Evolutionary conservation across 805 yeast species (phyloP).

Genomic region (Wickerhamomyces silvicola): DNA sequence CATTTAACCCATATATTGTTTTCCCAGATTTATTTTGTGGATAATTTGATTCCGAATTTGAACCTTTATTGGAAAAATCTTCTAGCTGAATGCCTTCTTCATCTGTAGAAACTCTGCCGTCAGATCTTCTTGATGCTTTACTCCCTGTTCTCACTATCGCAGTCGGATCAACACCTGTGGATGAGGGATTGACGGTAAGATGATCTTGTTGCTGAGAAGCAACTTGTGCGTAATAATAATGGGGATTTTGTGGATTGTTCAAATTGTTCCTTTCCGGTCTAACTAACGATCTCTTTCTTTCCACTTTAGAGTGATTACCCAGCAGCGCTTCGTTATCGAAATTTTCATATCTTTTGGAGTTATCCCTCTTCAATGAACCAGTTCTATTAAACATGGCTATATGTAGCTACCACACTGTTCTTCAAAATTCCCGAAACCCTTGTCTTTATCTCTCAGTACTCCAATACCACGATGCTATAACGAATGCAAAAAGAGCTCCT

Average conservation of each 20-base stretch:
- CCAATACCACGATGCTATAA: background rate
- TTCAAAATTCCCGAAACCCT: background rate
- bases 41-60: constrained; percentile 1
- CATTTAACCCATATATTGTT: constrained; percentile 55
- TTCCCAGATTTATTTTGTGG: constrained; percentile 31
- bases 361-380: constrained; percentile 18
- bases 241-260: constrained; percentile 63
- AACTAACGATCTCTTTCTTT: constrained; percentile 61
- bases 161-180: constrained; percentile 66
- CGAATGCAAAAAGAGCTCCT: background rate
- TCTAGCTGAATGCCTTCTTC: constrained; percentile 16
- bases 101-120: constrained; percentile 5
- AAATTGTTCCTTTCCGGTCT: constrained; percentile 75
- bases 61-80: constrained; percentile 9
- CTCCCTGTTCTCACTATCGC: constrained; percentile 10
- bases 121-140: constrained; percentile 10
- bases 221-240: constrained; percentile 70
- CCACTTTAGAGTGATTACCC: constrained; percentile 20
- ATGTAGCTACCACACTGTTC: background rate
- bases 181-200: constrained; percentile 58
- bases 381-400: constrained; percentile 20
- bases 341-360: constrained; percentile 15
- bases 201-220: constrained; percentile 60
- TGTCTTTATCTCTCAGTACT: background rate
- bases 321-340: constrained; percentile 30